These are phyloP conservation scores for Grosmannia penicillata DNA, from an alignment of 2,329 filamentous ascomycete species.

Conservation along the genomic window DNA sequence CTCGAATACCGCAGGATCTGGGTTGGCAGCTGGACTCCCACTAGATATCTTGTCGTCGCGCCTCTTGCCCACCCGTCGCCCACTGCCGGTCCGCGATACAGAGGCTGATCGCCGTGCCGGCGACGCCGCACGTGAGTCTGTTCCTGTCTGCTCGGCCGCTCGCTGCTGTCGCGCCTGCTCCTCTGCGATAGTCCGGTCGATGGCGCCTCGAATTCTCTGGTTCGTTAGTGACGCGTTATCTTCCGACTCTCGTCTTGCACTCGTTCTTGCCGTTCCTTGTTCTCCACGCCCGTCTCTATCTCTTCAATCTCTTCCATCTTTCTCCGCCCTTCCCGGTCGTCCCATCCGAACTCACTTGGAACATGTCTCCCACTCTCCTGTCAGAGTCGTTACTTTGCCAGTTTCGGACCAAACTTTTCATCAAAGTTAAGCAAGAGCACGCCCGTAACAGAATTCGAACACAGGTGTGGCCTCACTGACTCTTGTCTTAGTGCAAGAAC, in stretches of 20 bases:
- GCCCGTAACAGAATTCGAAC: too few relatives aligned
- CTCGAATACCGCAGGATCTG: slow-evolving; percentile 80
- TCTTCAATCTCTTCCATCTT: too few relatives aligned
- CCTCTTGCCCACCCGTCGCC: slow-evolving; percentile 16
- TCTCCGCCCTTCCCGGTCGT: too few relatives aligned
- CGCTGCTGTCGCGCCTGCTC: slow-evolving; percentile 69
- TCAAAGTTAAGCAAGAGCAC: too few relatives aligned
- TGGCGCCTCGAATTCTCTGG: slow-evolving; percentile 72
- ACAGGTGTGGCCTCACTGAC: too few relatives aligned
- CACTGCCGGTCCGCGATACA: slow-evolving; percentile 22
- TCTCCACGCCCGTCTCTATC: too few relatives aligned
- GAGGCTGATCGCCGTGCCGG: slow-evolving; percentile 30
- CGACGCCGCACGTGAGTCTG: slow-evolving; percentile 21
- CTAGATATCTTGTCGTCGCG: slow-evolving; percentile 15
- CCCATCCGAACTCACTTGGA: slow-evolving; percentile 2
- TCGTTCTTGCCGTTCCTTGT: too few relatives aligned
- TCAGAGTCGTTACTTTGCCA: too few relatives aligned
- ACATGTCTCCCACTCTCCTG: not conserved
- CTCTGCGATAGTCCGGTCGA: slow-evolving; percentile 78
- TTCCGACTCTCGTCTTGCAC: too few relatives aligned
- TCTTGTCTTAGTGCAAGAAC: too few relatives aligned
- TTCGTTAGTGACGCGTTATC: too few relatives aligned
- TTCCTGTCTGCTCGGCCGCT: slow-evolving; percentile 26
- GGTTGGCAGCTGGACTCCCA: slow-evolving; percentile 32
- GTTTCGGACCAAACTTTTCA: too few relatives aligned